phyloP scores from a whole-genome alignment of 306 rosid species.

The Morella rubra region DNA sequence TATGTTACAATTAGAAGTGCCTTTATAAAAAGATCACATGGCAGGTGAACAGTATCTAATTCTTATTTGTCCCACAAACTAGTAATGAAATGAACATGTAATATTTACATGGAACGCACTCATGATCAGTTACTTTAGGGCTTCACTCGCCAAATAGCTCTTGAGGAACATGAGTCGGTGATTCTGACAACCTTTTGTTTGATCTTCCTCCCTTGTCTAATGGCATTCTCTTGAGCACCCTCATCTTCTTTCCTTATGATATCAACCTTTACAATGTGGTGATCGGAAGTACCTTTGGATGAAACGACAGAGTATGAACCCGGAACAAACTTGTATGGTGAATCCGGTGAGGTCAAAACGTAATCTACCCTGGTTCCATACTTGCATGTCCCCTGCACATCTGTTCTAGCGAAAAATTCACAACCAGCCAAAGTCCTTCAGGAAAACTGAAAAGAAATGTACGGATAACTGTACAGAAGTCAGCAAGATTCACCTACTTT shows the following conservation, averaged over 20 bases:
- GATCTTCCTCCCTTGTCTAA: conserved; percentile 47
- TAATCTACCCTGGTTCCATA: conserved; percentile 90
- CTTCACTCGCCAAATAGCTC: conserved; percentile 38
- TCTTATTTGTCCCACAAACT: too few relatives aligned
- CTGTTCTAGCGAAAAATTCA: conserved; percentile 33
- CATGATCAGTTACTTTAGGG: not conserved
- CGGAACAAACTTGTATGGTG: conserved; percentile 56
- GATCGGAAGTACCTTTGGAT: conserved; percentile 88
- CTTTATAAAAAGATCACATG: too few relatives aligned
- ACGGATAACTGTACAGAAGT: not conserved
- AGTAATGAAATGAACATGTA: too few relatives aligned
- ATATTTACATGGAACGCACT: not conserved
- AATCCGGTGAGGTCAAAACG: conserved; percentile 55
- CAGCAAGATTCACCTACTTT: conserved; percentile 43
- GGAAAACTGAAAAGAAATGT: not conserved
- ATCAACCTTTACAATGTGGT: conserved; percentile 78
- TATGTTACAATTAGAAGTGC: too few relatives aligned
- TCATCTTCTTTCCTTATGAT: conserved; percentile 33
- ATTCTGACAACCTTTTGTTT: conserved; percentile 44
- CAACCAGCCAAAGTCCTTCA: not conserved
- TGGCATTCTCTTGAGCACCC: conserved; percentile 37
- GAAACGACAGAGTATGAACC: conserved; percentile 81
- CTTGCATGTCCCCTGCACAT: conserved; percentile 93
- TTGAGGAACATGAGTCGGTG: conserved; percentile 49
- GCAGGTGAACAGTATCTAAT: too few relatives aligned